Base-by-base conservation (phyloP, 2,329 filamentous ascomycete species). In the Colletotrichum aenigma region DNA sequence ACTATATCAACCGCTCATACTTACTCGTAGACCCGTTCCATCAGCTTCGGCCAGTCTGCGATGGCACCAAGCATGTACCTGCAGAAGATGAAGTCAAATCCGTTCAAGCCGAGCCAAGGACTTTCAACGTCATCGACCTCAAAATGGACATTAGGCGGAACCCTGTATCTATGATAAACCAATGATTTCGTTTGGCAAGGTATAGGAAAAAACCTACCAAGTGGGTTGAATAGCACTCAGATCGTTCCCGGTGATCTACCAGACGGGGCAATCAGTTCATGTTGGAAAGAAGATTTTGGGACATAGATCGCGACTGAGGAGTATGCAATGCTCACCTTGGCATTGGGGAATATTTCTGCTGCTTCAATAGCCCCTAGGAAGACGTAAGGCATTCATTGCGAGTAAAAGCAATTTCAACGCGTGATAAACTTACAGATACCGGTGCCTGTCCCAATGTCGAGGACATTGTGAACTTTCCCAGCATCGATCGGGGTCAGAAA, bases 81-180 rank as follows among this genome's bases (percentile, higher is more conserved):
- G 30, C 60, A 58, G 60, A 83, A 82, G 79, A 86, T 81, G 76
- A 79, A 83, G 75, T 82, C 81, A 70, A 83, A 83, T 52, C 61
- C 70, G 6, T 13, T n/a, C 8, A 30, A 21, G 56, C 18, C 43
- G 10, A 85, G 82, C 85, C 85, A 87, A 13, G 81, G 77, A 24
- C 89, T 92, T 80, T 94, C 92, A 38, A 94, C 88, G 72, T 92
- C 87, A 78, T 52, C 43, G n/a, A 52, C 6, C 43, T 52, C 43
- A 24, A 52, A 52, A 52, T 52, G 43, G 6, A 52, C 43, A 52
- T 52, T 52, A 21, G 43, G 43, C 43, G 43, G 43, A 21, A 52
- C 43, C 43, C 43, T 52, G 43, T 52, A 6, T 21, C 10, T 52
- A 10, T 12, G 2, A 52, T 52, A 52, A 52, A 12, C 43, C 12